A percentile compares a stretch with the other conserved stretches of the same genome.
Conservation (phyloP, 352 stramenopile species). For the Pythium angustatum region DNA sequence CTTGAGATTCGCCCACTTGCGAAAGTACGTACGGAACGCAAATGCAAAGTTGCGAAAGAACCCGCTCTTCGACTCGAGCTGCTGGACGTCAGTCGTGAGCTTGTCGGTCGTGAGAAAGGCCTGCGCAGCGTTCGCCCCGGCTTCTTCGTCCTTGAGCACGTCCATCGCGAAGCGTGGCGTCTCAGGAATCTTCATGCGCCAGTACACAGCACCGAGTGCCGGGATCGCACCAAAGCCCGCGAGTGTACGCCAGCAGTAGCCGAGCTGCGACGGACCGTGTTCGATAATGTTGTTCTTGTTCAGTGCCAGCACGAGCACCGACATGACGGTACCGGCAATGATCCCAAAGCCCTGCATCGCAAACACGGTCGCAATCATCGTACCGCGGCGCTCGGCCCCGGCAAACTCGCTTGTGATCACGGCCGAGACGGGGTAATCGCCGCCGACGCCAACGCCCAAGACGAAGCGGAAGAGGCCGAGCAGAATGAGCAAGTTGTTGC, state of each 20-base stretch:
- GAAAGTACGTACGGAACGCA: conserved; percentile 31
- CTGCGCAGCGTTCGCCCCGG: conserved; percentile 19
- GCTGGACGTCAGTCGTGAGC: conserved; percentile 40
- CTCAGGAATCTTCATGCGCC: conserved; percentile 47
- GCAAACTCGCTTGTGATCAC: conserved; percentile 58
- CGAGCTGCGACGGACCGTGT: conserved; percentile 38
- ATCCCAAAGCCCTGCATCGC: conserved; percentile 49
- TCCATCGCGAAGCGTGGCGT: conserved; percentile 47
- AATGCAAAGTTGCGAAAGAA: conserved; percentile 41
- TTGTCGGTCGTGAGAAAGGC: conserved; percentile 40
- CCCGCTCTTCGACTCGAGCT: conserved; percentile 45
- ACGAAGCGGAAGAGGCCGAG: conserved; percentile 56
- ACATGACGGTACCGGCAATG: conserved; percentile 40
- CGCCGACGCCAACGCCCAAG: conserved; percentile 48
- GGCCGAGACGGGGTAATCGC: conserved; percentile 40
- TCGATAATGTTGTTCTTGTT: conserved; percentile 32
- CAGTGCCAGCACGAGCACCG: conserved; percentile 19
- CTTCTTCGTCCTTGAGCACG: conserved; percentile 42
- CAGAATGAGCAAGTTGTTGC: conserved; percentile 49
- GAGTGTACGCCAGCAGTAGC: conserved; percentile 50
- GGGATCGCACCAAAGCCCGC: conserved; percentile 46
- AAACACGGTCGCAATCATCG: conserved; percentile 53
- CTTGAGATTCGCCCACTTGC: conserved; percentile 47
- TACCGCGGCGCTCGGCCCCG: conserved; percentile 41
- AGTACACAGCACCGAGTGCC: conserved; percentile 46